These are phyloP conservation scores for Orbilia javanica DNA, from an alignment of 2,329 filamentous ascomycete genomes.

Conservation along the genomic window DNA sequence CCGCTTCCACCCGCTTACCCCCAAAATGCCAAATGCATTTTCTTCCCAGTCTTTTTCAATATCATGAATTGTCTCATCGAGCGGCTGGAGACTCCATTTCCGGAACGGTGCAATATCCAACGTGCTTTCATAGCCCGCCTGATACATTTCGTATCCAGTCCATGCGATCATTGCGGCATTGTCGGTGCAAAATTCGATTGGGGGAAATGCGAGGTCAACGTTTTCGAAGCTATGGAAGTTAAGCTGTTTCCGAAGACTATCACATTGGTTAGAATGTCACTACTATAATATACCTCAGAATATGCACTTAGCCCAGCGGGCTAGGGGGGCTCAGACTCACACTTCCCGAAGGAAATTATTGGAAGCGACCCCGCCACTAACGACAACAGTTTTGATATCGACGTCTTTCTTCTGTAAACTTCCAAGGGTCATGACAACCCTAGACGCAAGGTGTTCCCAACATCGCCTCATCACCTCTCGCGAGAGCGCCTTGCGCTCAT, in stretches of 20 bases:
- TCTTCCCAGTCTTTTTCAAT: conserved; percentile 51
- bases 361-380: conserved; percentile 90
- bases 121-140: conserved; percentile 77
- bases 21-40: conserved; percentile 50
- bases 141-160: conserved; percentile 92
- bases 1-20: conserved; percentile 48
- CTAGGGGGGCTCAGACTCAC: conserved; percentile 57
- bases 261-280: conserved; percentile 62
- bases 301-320: conserved; percentile 16
- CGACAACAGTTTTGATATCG: conserved; percentile 75
- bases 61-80: conserved; percentile 27
- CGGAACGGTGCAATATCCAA: conserved; percentile 73
- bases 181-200: conserved; percentile 83
- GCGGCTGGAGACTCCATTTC: conserved; percentile 72
- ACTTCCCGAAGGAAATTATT: conserved; percentile 83
- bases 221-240: conserved; percentile 69
- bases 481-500: conserved; percentile 77
- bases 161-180: conserved; percentile 99
- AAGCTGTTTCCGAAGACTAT: conserved; percentile 71
- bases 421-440: conserved; percentile 78
- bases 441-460: conserved; percentile 87
- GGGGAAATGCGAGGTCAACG: conserved; percentile 79
- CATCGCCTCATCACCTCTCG: conserved; percentile 80
- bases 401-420: conserved; percentile 55
- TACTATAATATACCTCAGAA: background rate